A percentile compares a stretch with the other conserved stretches of the same genome.
These are phyloP conservation scores for Xylaria venustula DNA, from an alignment of 495 filamentous ascomycete genomes.

Conservation along the genomic window DNA sequence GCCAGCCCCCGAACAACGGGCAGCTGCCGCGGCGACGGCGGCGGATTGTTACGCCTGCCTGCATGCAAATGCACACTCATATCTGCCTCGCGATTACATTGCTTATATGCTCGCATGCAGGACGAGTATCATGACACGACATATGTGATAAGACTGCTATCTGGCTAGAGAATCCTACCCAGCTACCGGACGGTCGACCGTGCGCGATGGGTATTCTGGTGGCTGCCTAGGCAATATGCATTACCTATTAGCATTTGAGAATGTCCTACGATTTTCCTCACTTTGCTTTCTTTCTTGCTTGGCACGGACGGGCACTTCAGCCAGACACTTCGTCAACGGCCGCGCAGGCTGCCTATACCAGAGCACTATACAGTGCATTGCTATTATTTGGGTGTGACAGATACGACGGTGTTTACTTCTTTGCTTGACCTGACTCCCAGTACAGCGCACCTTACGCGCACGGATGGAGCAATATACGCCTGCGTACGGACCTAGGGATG, in stretches of 20 bases:
- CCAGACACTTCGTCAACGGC: background rate
- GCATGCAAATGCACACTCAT: slow-evolving; percentile 1
- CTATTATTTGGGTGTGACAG: background rate
- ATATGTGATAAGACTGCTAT: background rate
- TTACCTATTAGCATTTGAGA: background rate
- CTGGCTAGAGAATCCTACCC: background rate
- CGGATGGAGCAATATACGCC: slow-evolving; percentile 1
- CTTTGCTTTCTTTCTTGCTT: too few relatives aligned
- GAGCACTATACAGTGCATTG: background rate
- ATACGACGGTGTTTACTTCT: background rate
- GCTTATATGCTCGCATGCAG: slow-evolving; percentile 10
- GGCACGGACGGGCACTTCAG: slow-evolving; percentile 7
- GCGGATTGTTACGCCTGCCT: slow-evolving; percentile 7
- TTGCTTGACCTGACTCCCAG: too few relatives aligned
- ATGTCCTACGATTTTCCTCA: background rate
- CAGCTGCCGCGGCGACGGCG: slow-evolving; percentile 1
- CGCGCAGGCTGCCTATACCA: background rate
- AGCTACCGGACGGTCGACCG: slow-evolving; percentile 3
- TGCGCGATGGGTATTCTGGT: background rate
- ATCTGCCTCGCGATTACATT: background rate
- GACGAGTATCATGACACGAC: slow-evolving; percentile 3
- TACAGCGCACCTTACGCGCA: slow-evolving; percentile 2
- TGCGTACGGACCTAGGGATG: background rate
- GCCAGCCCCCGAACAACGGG: background rate
- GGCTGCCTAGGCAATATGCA: background rate